These are phyloP conservation scores for Astragalus glycyphyllos DNA, from an alignment of 306 rosid species.

Conservation along the genomic window DNA sequence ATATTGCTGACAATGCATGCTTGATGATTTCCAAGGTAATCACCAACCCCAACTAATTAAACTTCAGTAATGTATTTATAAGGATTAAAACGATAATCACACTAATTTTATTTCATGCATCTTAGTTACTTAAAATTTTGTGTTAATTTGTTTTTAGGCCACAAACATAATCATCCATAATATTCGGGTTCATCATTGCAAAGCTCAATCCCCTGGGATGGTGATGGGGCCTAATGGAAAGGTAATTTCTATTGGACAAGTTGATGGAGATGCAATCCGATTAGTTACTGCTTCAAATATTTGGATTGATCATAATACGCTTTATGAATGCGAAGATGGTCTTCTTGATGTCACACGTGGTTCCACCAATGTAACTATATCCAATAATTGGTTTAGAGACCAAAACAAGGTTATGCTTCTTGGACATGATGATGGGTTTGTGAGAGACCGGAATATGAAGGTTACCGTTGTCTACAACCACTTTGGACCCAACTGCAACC, in stretches of 20 bases:
- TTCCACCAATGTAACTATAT: slow-evolving; percentile 48
- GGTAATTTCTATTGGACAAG: slow-evolving; percentile 41
- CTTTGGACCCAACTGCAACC: slow-evolving; percentile 50
- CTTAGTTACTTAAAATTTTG: no score
- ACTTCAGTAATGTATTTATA: no score
- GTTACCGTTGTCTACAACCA: slow-evolving; percentile 49
- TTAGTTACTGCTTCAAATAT: slow-evolving; percentile 43
- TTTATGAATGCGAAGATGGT: slow-evolving; percentile 45
- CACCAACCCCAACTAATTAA: no score
- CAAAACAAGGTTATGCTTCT: slow-evolving; percentile 56
- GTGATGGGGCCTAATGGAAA: slow-evolving; percentile 49
- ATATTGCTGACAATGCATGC: slow-evolving; percentile 45
- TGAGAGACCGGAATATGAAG: slow-evolving; percentile 45
- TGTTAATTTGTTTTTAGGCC: slow-evolving; percentile 5
- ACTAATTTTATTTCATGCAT: not conserved
- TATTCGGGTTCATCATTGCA: slow-evolving; percentile 44
- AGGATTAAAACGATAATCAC: no score
- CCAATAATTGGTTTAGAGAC: slow-evolving; percentile 47
- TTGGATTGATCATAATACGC: slow-evolving; percentile 51
- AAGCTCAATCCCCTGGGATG: slow-evolving; percentile 39
- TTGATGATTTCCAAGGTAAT: slow-evolving; percentile 47
- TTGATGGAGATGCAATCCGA: slow-evolving; percentile 50
- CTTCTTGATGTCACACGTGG: slow-evolving; percentile 48
- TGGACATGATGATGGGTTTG: slow-evolving; percentile 49
- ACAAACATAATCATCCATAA: slow-evolving; percentile 44